Base-by-base conservation (phyloP, 768 basidiomycete species). In the Butyriboletus loyo region DNA sequence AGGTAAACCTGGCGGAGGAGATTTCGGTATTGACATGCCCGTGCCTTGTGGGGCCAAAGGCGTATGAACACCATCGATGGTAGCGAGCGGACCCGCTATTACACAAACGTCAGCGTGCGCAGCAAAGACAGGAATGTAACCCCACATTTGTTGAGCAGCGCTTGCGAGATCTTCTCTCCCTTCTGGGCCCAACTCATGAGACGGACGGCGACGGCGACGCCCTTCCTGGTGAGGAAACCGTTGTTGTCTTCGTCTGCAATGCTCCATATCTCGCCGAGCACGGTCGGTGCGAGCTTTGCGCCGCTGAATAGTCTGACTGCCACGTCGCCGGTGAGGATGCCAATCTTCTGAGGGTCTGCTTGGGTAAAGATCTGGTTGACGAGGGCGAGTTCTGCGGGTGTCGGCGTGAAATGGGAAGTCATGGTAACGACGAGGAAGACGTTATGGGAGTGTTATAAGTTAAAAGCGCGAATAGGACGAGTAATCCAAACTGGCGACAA, bases 131-230 rank as follows among this genome's bases (percentile, higher is more conserved):
- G 34, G 49, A 52, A 3, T 19, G 30, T 21, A 44, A 54, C 68
- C 88, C 74, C 64, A 96, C 95, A 78, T 78, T 86, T 87, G 58
- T 72, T 75, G 51, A 87, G 72, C 47, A 89, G 72, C 41, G 84
- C 82, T 28, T 78, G 74, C 2, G 81, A 76, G 34, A 89, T 68
- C 55, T 78, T 78, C 66, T 89, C 87, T 57, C 86, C 93, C 60
- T 86, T 86, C 76, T 98, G 97, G 3, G 93, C 89, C 78, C 89
- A 90, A 5, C 89, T 93, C 55, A 99, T 92, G 46, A 98, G 77
- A 52, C 97, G 80, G n/a, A 96, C 77, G 25, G 91, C 94, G 54
- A 89, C 77, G 17, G 92, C 85, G 61, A 93, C 90, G 39, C 90
- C 89, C 65, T 91, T 94, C 58, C 82, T 84, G 11, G 92, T 86